Evolutionary conservation across 2,329 filamentous ascomycete species (phyloP), one percentile per base, ranked within the genome.

Genomic region (Cordyceps pruinosa): DNA sequence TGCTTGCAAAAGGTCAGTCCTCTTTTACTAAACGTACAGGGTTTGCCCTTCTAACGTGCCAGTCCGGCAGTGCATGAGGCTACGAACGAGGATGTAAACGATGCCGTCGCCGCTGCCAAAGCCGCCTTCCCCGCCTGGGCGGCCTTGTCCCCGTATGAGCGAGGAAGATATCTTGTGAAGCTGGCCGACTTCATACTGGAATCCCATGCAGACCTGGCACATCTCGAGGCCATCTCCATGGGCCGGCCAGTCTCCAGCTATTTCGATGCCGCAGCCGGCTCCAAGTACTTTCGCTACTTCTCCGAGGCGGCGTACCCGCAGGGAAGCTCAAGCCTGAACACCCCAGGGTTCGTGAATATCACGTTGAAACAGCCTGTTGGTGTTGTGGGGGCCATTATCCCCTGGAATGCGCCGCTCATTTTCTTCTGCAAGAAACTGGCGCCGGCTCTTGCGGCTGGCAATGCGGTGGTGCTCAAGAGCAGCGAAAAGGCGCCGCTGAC

Each of bases 381-480:
- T n/a, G 78, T 82, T 2, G 75, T 74, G 0, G 81, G 73, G 2
- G 72, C 71, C n/a, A 85, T 85, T 55, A 80, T 83, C 51, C 81
- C 81, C 0, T 85, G 81, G 79, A 83, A 84, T 60, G 73, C 72
- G 0, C 74, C 80, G 0, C 61, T 81, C 3, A 56, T 75, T 2
- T 75, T 77, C 60, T 71, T 79, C 28, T 70, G 67, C 0, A 66
- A 68, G 59, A 83, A 84, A 66, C 61, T 75, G 32, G 78, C 74
- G 1, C 76, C 79, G 0, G 78, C 78, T 1, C 64, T 83, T 32
- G 73, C 72, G 3, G 69, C 74, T 0, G 78, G 78, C 15, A 78
- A 78, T 64, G 75, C 75, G 0, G 71, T 82, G 23, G 75, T 83
- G 4, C 59, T 82, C 23, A 83, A 83, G 66, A 73, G 73, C n/a